Evolutionary conservation across 176 grass and related monocot species (phyloP).

Genomic region (Lolium rigidum): DNA sequence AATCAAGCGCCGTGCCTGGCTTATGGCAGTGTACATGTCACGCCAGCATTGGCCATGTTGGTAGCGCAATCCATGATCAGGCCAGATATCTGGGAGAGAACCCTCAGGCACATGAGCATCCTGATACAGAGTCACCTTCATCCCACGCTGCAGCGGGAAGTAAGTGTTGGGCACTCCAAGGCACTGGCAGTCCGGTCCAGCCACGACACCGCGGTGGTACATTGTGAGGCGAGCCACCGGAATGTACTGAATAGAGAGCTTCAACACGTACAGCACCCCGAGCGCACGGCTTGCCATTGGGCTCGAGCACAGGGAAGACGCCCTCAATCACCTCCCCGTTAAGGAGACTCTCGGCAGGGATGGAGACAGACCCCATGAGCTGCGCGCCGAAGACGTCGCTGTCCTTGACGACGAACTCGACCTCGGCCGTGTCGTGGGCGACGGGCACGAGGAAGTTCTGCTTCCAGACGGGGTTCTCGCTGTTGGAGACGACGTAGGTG

Average conservation of each 20-base stretch:
- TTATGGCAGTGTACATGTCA: slow-evolving; percentile 84
- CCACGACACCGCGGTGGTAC: slow-evolving; percentile 72
- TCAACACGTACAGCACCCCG: slow-evolving; percentile 51
- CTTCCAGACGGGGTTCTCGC: slow-evolving; percentile 82
- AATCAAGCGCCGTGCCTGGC: slow-evolving; percentile 66
- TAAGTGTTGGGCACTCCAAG: slow-evolving; percentile 79
- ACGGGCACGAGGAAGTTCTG: slow-evolving; percentile 82
- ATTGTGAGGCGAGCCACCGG: slow-evolving; percentile 60
- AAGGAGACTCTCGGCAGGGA: slow-evolving; percentile 55
- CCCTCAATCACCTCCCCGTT: slow-evolving; percentile 60
- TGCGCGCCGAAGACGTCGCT: slow-evolving; percentile 72
- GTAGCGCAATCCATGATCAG: slow-evolving; percentile 68
- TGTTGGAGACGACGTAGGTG: slow-evolving; percentile 77
- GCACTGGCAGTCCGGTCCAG: slow-evolving; percentile 56
- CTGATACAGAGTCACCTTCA: slow-evolving; percentile 79
- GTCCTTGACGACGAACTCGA: slow-evolving; percentile 87
- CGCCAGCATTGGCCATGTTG: slow-evolving; percentile 80
- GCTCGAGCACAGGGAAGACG: slow-evolving; percentile 55
- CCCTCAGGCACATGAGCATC: slow-evolving; percentile 84
- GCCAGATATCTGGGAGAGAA: slow-evolving; percentile 68
- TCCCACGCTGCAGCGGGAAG: slow-evolving; percentile 67
- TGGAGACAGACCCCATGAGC: slow-evolving; percentile 67
- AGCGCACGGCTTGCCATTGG: slow-evolving; percentile 72
- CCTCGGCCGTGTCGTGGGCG: slow-evolving; percentile 66
- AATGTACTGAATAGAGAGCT: slow-evolving; percentile 72